A percentile compares a stretch with the other conserved stretches of the same genome.
Evolutionary conservation across 2,329 filamentous ascomycete species (phyloP).

Genomic region (Colletotrichum eleusines): DNA sequence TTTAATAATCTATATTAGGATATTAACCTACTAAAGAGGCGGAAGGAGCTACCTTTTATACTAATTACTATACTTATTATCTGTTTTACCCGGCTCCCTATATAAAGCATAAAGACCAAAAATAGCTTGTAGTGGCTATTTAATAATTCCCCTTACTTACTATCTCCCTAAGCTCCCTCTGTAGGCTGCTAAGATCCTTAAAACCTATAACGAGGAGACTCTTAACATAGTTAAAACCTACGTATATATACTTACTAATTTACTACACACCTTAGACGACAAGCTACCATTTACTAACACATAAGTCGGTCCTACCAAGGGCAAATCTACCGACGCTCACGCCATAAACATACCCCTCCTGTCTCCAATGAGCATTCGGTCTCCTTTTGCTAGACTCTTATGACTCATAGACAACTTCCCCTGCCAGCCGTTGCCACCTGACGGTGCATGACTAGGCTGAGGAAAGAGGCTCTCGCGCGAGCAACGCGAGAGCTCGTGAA

Average conservation of each 20-base stretch:
- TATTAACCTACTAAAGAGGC: slow-evolving; percentile 59
- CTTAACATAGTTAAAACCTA: slow-evolving; percentile 76
- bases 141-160: slow-evolving; percentile 69
- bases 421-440: too few relatives aligned
- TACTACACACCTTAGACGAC: slow-evolving; percentile 62
- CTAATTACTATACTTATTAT: slow-evolving; percentile 78
- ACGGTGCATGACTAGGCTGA: too few relatives aligned
- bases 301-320: background rate
- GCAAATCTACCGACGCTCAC: background rate
- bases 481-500: too few relatives aligned
- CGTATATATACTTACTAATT: slow-evolving; percentile 75
- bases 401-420: slow-evolving; percentile 74
- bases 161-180: slow-evolving; percentile 16
- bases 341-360: slow-evolving; percentile 42
- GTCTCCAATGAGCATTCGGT: slow-evolving; percentile 65
- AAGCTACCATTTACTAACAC: slow-evolving; percentile 68
- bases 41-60: slow-evolving; percentile 63
- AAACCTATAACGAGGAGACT: slow-evolving; percentile 72
- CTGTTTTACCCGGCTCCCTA: slow-evolving; percentile 73
- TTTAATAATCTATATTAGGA: slow-evolving; percentile 72
- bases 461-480: too few relatives aligned
- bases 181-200: too few relatives aligned
- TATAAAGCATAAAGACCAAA: slow-evolving; percentile 57
- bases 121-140: slow-evolving; percentile 58
- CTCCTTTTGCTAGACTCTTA: slow-evolving; percentile 78